A percentile compares a stretch with the other conserved stretches of the same genome.
phyloP scores from a whole-genome alignment of 495 filamentous ascomycete species.

The Massariosphaeria phaeospora region DNA sequence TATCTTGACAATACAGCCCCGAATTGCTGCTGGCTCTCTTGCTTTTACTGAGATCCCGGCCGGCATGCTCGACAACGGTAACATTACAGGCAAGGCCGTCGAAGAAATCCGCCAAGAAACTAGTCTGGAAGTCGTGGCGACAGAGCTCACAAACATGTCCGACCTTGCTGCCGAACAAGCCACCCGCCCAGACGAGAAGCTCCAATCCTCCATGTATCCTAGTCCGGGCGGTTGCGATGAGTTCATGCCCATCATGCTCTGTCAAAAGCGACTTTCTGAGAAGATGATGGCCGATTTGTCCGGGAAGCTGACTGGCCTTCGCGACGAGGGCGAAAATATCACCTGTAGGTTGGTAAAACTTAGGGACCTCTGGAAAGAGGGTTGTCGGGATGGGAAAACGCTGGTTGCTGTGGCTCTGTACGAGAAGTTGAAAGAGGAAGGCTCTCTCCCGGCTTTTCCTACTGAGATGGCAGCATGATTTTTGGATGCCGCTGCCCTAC shows the following conservation, averaged over 20 bases:
- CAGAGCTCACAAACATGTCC: constrained; percentile 66
- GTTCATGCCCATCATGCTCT: constrained; percentile 71
- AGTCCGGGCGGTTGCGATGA: constrained; percentile 81
- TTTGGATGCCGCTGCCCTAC: too few relatives aligned
- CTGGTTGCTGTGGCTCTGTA: constrained; percentile 74
- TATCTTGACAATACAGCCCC: constrained; percentile 76
- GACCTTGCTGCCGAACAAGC: constrained; percentile 44
- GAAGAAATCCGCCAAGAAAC: constrained; percentile 78
- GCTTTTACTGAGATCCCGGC: constrained; percentile 77
- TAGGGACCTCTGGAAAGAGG: constrained; percentile 71
- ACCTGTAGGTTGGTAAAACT: constrained; percentile 67
- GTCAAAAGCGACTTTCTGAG: constrained; percentile 62
- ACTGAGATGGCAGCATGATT: too few relatives aligned
- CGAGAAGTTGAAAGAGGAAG: constrained; percentile 44
- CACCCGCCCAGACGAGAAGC: constrained; percentile 37
- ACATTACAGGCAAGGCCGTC: constrained; percentile 72
- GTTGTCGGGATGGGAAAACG: constrained; percentile 71
- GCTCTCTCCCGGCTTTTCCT: too few relatives aligned
- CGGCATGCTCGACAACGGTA: constrained; percentile 76
- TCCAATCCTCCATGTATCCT: constrained; percentile 66
- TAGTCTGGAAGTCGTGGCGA: constrained; percentile 46
- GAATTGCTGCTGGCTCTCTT: constrained; percentile 71
- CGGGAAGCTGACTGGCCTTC: constrained; percentile 71
- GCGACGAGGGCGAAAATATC: constrained; percentile 79
- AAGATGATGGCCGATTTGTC: constrained; percentile 61